Evolutionary conservation across 2,329 filamentous ascomycete genomes (phyloP).

Genomic region (Alternaria postmessia): DNA sequence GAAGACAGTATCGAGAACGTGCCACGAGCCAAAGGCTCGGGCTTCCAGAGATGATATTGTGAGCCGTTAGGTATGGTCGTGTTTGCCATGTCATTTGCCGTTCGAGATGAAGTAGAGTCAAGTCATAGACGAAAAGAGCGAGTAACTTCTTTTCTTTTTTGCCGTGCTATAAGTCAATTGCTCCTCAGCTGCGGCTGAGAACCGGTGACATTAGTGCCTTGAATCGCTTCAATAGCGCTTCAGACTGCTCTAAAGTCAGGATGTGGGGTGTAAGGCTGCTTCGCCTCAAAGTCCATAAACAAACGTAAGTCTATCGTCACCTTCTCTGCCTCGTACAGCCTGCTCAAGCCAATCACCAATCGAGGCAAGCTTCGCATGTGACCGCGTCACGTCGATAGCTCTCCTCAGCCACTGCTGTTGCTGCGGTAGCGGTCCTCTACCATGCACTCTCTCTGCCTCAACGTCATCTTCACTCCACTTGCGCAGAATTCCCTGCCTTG

Average conservation of each 20-base stretch:
- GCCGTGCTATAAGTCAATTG: too few relatives aligned
- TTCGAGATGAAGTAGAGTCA: too few relatives aligned
- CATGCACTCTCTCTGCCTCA: constrained; percentile 45
- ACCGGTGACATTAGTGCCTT: too few relatives aligned
- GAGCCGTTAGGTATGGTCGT: rapidly evolving
- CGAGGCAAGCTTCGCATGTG: constrained; percentile 20
- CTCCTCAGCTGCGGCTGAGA: too few relatives aligned
- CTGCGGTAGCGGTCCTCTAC: constrained; percentile 42
- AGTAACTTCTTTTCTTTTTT: too few relatives aligned
- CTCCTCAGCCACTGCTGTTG: constrained; percentile 30
- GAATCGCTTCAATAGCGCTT: too few relatives aligned
- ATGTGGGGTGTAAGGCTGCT: too few relatives aligned
- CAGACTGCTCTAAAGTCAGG: too few relatives aligned
- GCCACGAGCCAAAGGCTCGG: neutral
- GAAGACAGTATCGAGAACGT: neutral
- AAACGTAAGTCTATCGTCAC: constrained; percentile 59
- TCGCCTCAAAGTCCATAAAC: constrained; percentile 46
- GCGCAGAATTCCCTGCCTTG: constrained; percentile 41
- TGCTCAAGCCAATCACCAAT: constrained; percentile 43
- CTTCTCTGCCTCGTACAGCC: constrained; percentile 48
- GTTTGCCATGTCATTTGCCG: neutral
- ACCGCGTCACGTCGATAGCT: constrained; percentile 12
- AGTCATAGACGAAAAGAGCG: too few relatives aligned
- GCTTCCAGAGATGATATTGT: neutral
- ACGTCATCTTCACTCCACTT: constrained; percentile 51